Percentiles rank a stretch among this genome's conserved stretches.
phyloP scores from a whole-genome alignment of 257 asterid genomes.

The Lycium ferocissimum region DNA sequence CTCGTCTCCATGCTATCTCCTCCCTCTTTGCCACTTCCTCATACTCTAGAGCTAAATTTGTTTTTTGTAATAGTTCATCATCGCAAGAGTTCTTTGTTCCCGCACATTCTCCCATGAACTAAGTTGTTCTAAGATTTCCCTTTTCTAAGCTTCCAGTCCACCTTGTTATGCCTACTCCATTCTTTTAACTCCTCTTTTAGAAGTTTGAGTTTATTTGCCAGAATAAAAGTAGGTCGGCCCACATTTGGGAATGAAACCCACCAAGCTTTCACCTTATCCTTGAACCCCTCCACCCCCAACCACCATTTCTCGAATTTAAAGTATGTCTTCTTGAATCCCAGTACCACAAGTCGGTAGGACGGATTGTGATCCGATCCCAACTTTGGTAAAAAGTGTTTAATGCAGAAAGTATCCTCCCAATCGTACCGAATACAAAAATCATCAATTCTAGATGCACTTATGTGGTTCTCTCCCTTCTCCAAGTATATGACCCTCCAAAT shows the following conservation, averaged over 20 bases:
- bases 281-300: not conserved
- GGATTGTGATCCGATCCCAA: not conserved
- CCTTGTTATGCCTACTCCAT: too few species aligned
- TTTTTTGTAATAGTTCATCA: too few species aligned
- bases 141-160: too few species aligned
- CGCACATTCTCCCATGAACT: too few species aligned
- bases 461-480: not conserved
- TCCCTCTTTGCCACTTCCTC: too few species aligned
- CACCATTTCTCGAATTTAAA: not conserved
- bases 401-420: not conserved
- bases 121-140: too few species aligned
- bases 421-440: not conserved
- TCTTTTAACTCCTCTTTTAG: too few species aligned
- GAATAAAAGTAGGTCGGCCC: not conserved
- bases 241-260: not conserved
- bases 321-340: not conserved
- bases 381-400: not conserved
- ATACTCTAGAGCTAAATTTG: too few species aligned
- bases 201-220: too few species aligned
- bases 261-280: not conserved
- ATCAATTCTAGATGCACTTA: not conserved
- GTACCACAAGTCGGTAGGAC: too few species aligned
- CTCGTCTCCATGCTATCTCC: too few species aligned
- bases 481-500: not conserved
- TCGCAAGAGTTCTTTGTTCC: too few species aligned